phyloP scores from a whole-genome alignment of 2,329 filamentous ascomycete genomes.

The Ophiostoma himal-ulmi region DNA sequence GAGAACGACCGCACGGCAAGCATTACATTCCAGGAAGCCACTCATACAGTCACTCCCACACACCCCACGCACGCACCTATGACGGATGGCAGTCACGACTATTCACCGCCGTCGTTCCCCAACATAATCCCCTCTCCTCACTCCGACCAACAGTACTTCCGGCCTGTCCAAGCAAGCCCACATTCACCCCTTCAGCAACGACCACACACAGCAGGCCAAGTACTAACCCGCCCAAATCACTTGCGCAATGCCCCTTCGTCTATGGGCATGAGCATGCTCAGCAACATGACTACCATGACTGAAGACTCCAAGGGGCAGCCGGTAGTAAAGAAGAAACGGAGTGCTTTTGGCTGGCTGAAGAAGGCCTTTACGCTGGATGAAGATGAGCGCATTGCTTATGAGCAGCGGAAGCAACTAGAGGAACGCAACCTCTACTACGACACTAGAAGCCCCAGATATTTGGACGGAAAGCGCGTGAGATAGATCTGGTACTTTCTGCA shows the following conservation, averaged over 20 bases:
- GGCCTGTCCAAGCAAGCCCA: slow-evolving; percentile 56
- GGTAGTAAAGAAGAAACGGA: slow-evolving; percentile 58
- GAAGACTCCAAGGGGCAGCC: slow-evolving; percentile 37
- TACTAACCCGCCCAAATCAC: slow-evolving; percentile 35
- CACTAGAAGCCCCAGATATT: slow-evolving; percentile 45
- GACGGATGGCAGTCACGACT: slow-evolving; percentile 26
- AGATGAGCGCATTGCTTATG: slow-evolving; percentile 55
- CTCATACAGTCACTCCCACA: neutral
- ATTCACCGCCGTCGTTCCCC: slow-evolving; percentile 37
- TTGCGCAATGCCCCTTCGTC: slow-evolving; percentile 48
- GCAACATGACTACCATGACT: slow-evolving; percentile 47
- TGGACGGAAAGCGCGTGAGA: slow-evolving; percentile 49
- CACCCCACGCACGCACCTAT: neutral
- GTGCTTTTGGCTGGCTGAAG: slow-evolving; percentile 62
- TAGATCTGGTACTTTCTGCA: slow-evolving; percentile 14
- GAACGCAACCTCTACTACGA: slow-evolving; percentile 46
- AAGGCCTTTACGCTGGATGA: slow-evolving; percentile 62
- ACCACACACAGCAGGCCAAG: slow-evolving; percentile 48
- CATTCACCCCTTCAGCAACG: slow-evolving; percentile 58
- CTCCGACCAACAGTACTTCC: slow-evolving; percentile 54
- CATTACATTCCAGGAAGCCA: slow-evolving; percentile 14
- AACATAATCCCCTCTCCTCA: slow-evolving; percentile 43
- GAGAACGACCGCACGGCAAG: slow-evolving; percentile 39
- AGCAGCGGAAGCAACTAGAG: slow-evolving; percentile 47
- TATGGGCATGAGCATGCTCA: slow-evolving; percentile 54